Base-by-base conservation (phyloP, 495 filamentous ascomycete genomes). In the Lophiotrema nucula region DNA sequence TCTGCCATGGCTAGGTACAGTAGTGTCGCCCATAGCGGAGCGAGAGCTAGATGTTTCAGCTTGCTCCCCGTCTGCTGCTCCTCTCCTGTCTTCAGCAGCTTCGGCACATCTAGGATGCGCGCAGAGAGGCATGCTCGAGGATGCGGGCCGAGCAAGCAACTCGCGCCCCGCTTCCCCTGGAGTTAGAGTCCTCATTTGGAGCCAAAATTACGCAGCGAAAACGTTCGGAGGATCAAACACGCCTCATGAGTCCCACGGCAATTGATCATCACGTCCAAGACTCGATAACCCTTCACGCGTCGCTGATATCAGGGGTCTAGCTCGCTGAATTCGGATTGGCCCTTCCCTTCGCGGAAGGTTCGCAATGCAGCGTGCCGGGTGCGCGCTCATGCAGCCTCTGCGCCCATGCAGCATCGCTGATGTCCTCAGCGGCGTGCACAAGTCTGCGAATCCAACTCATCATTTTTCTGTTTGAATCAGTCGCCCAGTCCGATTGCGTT, bases 381-480 rank as follows among this genome's bases (percentile, higher is more conserved):
- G 55, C 35, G 46, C 46, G 55, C 55, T 22, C 55, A 33, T 58
- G 55, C 55, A 58, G 46, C 10, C 43, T n/a, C n/a, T n/a, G n/a
- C n/a, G 31, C 15, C 16, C 24, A 49, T 43, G 44, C 54, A 50
- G 19, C n/a, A n/a, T n/a, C n/a, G n/a, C n/a, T 47, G 53, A 42
- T 42, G 44, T 43, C 44, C 22, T 10, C 28, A 22, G 22, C 39
- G 42, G 26, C 38, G 26, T 58, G 55, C 55, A 58, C 47, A 45
- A 45, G 19, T 8, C 8, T 8, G 8, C 31, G 8, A 35, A 35
- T 8, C 8, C 31, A 24, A 25, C 53, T 27, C 35, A n/a, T 26
- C 35, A 15, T 16, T 31, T 37, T 53, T 43, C 16, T 35, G 47
- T 18, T 18, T 28, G n/a, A 27, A 25, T 51, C 19, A 51, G 23